These are phyloP conservation scores for Ophiostoma piceae DNA, from an alignment of 2,329 filamentous ascomycete genomes.

Conservation along the genomic window DNA sequence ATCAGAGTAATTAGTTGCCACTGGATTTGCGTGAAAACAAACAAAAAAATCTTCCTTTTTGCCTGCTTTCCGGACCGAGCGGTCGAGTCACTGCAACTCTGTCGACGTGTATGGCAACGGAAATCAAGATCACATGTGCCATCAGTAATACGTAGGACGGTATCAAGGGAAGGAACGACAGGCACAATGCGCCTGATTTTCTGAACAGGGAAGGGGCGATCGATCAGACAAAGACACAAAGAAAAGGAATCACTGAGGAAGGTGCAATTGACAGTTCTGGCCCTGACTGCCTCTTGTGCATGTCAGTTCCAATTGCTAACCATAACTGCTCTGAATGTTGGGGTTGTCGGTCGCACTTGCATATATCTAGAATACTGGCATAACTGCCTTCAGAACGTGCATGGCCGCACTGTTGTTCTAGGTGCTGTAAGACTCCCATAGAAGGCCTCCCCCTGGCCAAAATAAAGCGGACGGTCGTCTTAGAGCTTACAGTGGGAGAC, in stretches of 20 bases:
- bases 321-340: neutral
- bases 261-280: neutral
- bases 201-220: neutral
- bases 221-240: neutral
- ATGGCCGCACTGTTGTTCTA: neutral
- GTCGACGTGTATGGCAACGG: neutral
- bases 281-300: neutral
- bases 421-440: slow-evolving; percentile 12
- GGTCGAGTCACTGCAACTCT: neutral
- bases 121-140: neutral
- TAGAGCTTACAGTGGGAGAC: too few species aligned
- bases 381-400: neutral
- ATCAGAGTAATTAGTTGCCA: neutral
- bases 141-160: neutral
- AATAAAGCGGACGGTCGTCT: too few species aligned
- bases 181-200: neutral
- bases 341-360: neutral
- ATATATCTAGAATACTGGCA: neutral
- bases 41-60: neutral
- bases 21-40: neutral
- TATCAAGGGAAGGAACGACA: neutral
- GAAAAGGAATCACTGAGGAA: slow-evolving; percentile 1
- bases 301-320: neutral
- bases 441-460: too few species aligned
- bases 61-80: neutral